Evolutionary conservation across 495 filamentous ascomycete species (phyloP).

Genomic region (Immersiella caudata): DNA sequence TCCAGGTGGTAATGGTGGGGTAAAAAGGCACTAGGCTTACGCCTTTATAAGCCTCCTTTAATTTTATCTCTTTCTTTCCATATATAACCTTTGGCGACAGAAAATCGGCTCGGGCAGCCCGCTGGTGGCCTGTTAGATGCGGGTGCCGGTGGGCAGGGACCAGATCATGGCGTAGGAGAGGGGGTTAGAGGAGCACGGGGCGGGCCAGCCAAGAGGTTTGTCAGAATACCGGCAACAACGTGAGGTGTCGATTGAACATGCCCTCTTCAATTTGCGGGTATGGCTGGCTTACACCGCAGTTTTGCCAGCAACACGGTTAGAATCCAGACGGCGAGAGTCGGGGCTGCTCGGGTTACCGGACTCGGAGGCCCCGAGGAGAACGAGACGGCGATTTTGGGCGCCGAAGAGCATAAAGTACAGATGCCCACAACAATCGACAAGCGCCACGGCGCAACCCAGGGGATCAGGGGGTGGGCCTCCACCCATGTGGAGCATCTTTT

Average conservation of each 20-base stretch:
- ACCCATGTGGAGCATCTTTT: slow-evolving; percentile 43
- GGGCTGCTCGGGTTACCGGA: slow-evolving; percentile 9
- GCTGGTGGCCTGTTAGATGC: slow-evolving; percentile 47
- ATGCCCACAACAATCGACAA: slow-evolving; percentile 41
- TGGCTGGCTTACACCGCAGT: slow-evolving; percentile 6
- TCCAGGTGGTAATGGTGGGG: too few relatives aligned
- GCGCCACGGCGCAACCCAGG: slow-evolving; percentile 46
- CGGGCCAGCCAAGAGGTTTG: slow-evolving; percentile 33
- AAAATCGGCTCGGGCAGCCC: too few relatives aligned
- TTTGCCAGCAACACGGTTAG: too few relatives aligned
- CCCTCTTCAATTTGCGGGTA: slow-evolving; percentile 36
- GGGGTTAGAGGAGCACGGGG: slow-evolving; percentile 50
- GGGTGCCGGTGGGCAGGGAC: slow-evolving; percentile 46
- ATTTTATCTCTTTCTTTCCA: too few relatives aligned
- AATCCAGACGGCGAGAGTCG: slow-evolving; percentile 5
- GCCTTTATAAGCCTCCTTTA: too few relatives aligned
- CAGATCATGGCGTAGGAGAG: slow-evolving; percentile 48
- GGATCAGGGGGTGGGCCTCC: slow-evolving; percentile 38
- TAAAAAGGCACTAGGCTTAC: too few relatives aligned
- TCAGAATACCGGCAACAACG: too few relatives aligned
- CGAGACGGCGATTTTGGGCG: slow-evolving; percentile 43
- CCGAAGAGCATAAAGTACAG: slow-evolving; percentile 47
- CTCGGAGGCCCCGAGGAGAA: slow-evolving; percentile 24
- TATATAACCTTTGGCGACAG: too few relatives aligned
- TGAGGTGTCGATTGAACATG: too few relatives aligned